phyloP scores from a whole-genome alignment of 768 basidiomycete genomes.

The Serendipita sp. region DNA sequence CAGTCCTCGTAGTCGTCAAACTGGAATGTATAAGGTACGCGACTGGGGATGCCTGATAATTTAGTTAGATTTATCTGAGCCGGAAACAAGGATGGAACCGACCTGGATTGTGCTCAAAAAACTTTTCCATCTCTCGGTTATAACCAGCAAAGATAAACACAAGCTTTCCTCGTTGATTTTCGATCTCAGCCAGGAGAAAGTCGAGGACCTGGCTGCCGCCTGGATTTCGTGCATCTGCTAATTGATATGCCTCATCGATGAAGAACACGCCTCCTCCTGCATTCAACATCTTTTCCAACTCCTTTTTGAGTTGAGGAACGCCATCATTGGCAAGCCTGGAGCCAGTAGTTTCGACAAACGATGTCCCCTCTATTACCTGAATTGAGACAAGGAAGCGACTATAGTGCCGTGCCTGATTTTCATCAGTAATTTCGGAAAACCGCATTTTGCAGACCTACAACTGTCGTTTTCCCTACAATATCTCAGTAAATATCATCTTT shows the following conservation, averaged over 20 bases:
- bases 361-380: constrained; percentile 32
- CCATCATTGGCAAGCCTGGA: constrained; percentile 42
- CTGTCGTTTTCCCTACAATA: constrained; percentile 46
- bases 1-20: constrained; percentile 46
- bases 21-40: constrained; percentile 44
- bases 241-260: constrained; percentile 58
- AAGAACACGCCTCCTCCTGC: constrained; percentile 51
- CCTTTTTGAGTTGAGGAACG: constrained; percentile 33
- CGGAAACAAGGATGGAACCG: no score
- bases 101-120: constrained; percentile 55
- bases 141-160: constrained; percentile 62
- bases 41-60: constrained; percentile 34
- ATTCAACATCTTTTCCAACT: constrained; percentile 28
- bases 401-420: constrained; percentile 33
- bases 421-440: background rate
- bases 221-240: constrained; percentile 30
- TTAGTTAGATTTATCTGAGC: no score
- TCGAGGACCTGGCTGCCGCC: constrained; percentile 44
- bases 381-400: constrained; percentile 44
- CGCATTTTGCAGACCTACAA: constrained; percentile 14
- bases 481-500: background rate
- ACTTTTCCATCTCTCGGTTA: constrained; percentile 55
- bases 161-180: constrained; percentile 44
- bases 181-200: constrained; percentile 59
- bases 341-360: constrained; percentile 49